A percentile compares a stretch with the other conserved stretches of the same genome.
These are phyloP conservation scores for Myotisia sp. DNA, from an alignment of 2,329 filamentous ascomycete genomes.

Conservation along the genomic window DNA sequence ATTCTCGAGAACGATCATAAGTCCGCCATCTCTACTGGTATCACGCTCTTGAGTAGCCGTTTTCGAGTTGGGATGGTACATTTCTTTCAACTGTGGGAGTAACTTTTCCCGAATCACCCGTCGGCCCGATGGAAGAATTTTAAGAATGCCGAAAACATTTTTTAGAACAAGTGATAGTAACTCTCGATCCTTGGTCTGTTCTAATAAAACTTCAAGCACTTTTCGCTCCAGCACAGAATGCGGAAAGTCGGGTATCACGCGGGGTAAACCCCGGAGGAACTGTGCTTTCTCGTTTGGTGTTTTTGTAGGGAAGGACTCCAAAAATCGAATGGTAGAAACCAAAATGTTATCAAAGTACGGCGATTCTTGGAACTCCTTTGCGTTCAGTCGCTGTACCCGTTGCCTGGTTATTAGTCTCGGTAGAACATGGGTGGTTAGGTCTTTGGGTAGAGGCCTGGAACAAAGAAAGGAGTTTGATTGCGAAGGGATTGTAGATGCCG, in stretches of 20 bases:
- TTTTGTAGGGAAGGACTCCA: constrained; percentile 83
- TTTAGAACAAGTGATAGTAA: constrained; percentile 72
- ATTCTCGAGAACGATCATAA: constrained; percentile 84
- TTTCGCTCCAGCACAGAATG: constrained; percentile 92
- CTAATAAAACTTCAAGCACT: constrained; percentile 70
- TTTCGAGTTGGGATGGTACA: constrained; percentile 49
- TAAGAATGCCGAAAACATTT: constrained; percentile 82
- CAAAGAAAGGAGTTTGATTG: constrained; percentile 72
- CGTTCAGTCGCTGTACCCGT: constrained; percentile 74
- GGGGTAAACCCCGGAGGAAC: constrained; percentile 76
- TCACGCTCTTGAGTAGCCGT: constrained; percentile 54
- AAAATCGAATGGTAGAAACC: constrained; percentile 87
- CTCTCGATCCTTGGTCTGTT: constrained; percentile 87
- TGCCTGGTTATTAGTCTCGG: constrained; percentile 75
- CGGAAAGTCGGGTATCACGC: constrained; percentile 82
- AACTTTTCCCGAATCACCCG: constrained; percentile 73
- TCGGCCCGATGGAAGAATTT: constrained; percentile 60
- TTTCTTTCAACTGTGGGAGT: constrained; percentile 68
- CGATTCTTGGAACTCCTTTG: constrained; percentile 84
- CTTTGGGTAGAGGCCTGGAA: constrained; percentile 62
- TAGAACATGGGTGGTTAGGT: constrained; percentile 60
- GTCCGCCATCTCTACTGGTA: constrained; percentile 66
- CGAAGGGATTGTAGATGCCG: constrained; percentile 64
- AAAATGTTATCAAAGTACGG: constrained; percentile 95
- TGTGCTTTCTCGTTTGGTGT: constrained; percentile 79